Evolutionary conservation across 148 eudicot species (phyloP).

Genomic region (Dysphania ambrosioides): DNA sequence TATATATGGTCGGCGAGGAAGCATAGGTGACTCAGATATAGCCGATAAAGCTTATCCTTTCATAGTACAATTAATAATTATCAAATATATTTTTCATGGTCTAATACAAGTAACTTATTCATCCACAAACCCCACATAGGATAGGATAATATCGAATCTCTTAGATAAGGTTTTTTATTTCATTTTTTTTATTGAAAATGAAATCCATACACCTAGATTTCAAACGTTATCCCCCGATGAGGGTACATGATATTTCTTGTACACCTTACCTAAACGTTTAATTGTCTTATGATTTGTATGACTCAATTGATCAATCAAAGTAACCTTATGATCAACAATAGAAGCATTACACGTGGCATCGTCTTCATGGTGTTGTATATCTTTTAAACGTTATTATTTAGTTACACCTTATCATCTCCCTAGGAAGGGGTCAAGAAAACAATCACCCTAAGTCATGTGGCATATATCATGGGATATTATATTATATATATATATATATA

Average conservation of each 20-base stretch:
- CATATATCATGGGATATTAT: constrained; percentile 9
- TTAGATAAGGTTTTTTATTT: constrained; percentile 15
- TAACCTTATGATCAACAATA: background rate
- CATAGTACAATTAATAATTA: constrained; percentile 14
- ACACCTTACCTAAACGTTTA: no score
- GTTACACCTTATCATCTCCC: background rate
- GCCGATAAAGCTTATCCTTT: constrained; percentile 35
- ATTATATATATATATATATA: no score
- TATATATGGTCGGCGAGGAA: constrained; percentile 25
- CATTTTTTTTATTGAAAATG: background rate
- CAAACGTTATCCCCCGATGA: background rate
- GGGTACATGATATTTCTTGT: constrained; percentile 12
- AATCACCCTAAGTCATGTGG: constrained; percentile 22
- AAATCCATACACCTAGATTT: constrained; percentile 5
- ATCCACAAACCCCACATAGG: constrained; percentile 28
- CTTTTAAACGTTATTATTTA: constrained; percentile 4
- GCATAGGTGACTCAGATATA: constrained; percentile 32
- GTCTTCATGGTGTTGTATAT: background rate
- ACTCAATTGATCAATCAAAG: background rate
- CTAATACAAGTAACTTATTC: constrained; percentile 20
- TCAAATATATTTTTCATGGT: constrained; percentile 11
- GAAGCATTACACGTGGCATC: constrained; percentile 4
- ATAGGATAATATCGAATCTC: constrained; percentile 30
- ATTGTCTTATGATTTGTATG: no score
- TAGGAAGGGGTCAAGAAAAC: constrained; percentile 1